Base-by-base conservation (phyloP, 768 basidiomycete genomes). In the Daedaleopsis nitida region DNA sequence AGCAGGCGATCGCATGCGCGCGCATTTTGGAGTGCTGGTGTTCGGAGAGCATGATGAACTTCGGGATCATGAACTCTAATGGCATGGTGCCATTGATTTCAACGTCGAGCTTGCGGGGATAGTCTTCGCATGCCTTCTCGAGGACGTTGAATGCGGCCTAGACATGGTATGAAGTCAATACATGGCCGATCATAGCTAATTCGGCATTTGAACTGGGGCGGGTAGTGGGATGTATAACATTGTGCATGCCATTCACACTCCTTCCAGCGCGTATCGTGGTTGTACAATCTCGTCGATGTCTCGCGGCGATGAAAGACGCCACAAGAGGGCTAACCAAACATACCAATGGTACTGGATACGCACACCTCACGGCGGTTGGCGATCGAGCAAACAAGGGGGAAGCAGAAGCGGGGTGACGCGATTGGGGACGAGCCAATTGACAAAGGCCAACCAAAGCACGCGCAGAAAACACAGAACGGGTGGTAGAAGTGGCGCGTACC, bases 81-180 rank as follows among this genome's bases (percentile, higher is more conserved):
- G 96, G 94, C 52, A 94, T 84, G n/a, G 88, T 86, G 55, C 96
- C 96, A 68, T 88, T 88, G 70, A 98, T 92, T 64, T 96, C 91
- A 64, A 98, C 84, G 75, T 97, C 94, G 77, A 98, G 84, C 79
- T 96, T 95, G 65, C 92, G 86, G 17, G 97, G 96, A 65, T 93
- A 96, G 72, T 99, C 97, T 74, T 98, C 94, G 75, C 94, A 96
- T 55, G 96, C 91, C 74, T 97, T 97, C 75, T 93, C 91, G 38
- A 98, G 83, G 2, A 94, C 89, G 72, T 93, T 91, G 77, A 98
- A 98, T 13, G 94, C 92, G 50, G 92, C 92, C 96, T 90, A 68
- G 66, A 58, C 54, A 19, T 19, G 52, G 42, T 27, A 47, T 9
- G 9, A 16, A 21, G 19, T 52, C 23, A 12, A 51, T 11, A 57